Evolutionary conservation across 2,329 filamentous ascomycete species (phyloP), one percentile per base, ranked within the genome.

Genomic region (Cyphellophora europaea): DNA sequence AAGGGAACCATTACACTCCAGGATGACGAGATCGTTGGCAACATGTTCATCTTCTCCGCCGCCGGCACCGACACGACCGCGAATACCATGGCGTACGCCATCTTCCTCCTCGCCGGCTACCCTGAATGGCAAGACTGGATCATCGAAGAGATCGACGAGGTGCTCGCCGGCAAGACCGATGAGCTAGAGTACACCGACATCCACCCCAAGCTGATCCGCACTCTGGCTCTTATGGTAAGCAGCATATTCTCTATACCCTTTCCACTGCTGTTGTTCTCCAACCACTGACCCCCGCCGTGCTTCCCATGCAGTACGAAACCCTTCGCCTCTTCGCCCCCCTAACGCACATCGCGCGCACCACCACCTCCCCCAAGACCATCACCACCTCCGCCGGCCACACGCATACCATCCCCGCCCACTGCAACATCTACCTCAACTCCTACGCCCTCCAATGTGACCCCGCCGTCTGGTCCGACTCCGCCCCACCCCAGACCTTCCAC

Each of bases 211-310:
- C 53, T 65, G 21, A 55, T 54, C 14, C 56, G 69, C 2, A 54
- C 54, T 12, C 46, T 68, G 21, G 64, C 65, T 11, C 39, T 71
- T 13, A 67, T 73, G 63, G 56, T 48, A n/a, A n/a, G n/a, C n/a
- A 27, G 11, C 8, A 25, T 8, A 25, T n/a, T n/a, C 21, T n/a
- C 8, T 8, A 25, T n/a, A 25, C n/a, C 21, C n/a, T 25, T 10
- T 8, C 8, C 21, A 10, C 21, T 25, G 8, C 10, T 10, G 21
- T 10, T 10, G 21, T 10, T 8, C 21, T 25, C n/a, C 8, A 8
- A 25, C 21, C 21, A 10, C 21, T 25, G 21, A 25, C 15, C 16
- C 13, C 19, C 31, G 54, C n/a, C n/a, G n/a, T n/a, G n/a, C n/a
- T n/a, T n/a, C n/a, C n/a, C n/a, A n/a, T n/a, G n/a, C n/a, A n/a